Percentiles rank a stretch among this genome's conserved stretches.
Conservation (phyloP, 208 protist species). For the Wallacemonas sp. region DNA sequence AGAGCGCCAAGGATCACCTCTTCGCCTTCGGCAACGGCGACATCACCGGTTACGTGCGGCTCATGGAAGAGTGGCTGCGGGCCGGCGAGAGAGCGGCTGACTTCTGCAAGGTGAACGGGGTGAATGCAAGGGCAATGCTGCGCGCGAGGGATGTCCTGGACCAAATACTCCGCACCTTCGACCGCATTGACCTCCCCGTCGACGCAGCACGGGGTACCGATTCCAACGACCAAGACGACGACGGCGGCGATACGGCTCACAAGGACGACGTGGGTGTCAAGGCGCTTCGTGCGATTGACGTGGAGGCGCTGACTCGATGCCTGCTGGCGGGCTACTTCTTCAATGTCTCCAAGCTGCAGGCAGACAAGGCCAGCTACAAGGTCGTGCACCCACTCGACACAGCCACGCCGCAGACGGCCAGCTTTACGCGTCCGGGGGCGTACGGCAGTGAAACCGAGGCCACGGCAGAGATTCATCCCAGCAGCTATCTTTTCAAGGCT, state of each 20-base stretch:
- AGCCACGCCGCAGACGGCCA: conserved; percentile 14
- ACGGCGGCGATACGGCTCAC: conserved; percentile 3
- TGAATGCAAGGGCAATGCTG: conserved; percentile 66
- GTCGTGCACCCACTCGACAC: conserved; percentile 81
- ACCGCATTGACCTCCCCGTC: conserved; percentile 75
- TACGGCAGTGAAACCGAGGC: conserved; percentile 5
- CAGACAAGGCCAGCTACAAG: conserved; percentile 67
- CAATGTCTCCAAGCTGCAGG: conserved; percentile 83
- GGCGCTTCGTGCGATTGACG: conserved; percentile 26
- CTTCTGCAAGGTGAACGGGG: conserved; percentile 79
- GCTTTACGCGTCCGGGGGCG: neutral
- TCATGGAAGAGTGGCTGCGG: conserved; percentile 88
- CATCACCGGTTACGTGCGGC: conserved; percentile 71
- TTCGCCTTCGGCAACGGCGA: conserved; percentile 86
- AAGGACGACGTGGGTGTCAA: conserved; percentile 6
- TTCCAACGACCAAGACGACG: conserved; percentile 11
- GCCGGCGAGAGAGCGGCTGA: conserved; percentile 53
- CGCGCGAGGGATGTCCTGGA: conserved; percentile 84
- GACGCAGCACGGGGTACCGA: neutral
- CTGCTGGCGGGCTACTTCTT: conserved; percentile 88
- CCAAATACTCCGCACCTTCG: conserved; percentile 82
- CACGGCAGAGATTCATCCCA: conserved; percentile 74
- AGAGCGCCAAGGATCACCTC: conserved; percentile 70
- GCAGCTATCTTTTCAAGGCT: conserved; percentile 63
- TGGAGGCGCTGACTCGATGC: conserved; percentile 65